A percentile compares a stretch with the other conserved stretches of the same genome.
Conservation (phyloP, 495 filamentous ascomycete genomes). For the Lasiosphaeria miniovina region DNA sequence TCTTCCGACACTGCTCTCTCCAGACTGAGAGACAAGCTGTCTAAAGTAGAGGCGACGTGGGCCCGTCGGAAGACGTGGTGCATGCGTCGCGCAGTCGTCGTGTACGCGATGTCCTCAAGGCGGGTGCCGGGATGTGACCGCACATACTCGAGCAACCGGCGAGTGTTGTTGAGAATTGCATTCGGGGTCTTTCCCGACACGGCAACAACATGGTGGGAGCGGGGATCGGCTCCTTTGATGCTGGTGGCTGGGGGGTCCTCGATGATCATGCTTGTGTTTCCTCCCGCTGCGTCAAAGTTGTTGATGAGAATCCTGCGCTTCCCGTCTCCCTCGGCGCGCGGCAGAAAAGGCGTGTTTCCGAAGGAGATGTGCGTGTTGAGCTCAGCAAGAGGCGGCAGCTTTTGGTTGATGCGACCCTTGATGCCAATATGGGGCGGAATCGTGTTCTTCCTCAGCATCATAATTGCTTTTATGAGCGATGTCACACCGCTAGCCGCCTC, state of each 20-base stretch:
- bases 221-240: slow-evolving; percentile 24
- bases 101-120: slow-evolving; percentile 60
- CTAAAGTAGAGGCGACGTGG: slow-evolving; percentile 18
- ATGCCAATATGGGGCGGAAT: slow-evolving; percentile 75
- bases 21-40: slow-evolving; percentile 1
- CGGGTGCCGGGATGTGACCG: slow-evolving; percentile 29
- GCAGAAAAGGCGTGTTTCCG: slow-evolving; percentile 23
- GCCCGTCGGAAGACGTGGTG: slow-evolving; percentile 59
- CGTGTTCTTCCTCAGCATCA: slow-evolving; percentile 69
- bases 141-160: slow-evolving; percentile 36
- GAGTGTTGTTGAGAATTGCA: slow-evolving; percentile 32
- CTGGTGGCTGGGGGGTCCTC: slow-evolving; percentile 41
- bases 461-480: slow-evolving; percentile 66
- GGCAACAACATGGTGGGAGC: slow-evolving; percentile 42
- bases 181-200: slow-evolving; percentile 45
- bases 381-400: slow-evolving; percentile 12
- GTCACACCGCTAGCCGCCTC: slow-evolving; percentile 73
- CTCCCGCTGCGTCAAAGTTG: slow-evolving; percentile 56
- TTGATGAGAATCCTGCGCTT: slow-evolving; percentile 47
- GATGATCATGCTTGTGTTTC: slow-evolving; percentile 51
- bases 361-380: slow-evolving; percentile 13
- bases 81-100: slow-evolving; percentile 67
- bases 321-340: slow-evolving; percentile 46
- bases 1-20: slow-evolving; percentile 4
- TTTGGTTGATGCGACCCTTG: slow-evolving; percentile 55